Base-by-base conservation (phyloP, 106 monocot species). In the Platanthera guangdongensis region DNA sequence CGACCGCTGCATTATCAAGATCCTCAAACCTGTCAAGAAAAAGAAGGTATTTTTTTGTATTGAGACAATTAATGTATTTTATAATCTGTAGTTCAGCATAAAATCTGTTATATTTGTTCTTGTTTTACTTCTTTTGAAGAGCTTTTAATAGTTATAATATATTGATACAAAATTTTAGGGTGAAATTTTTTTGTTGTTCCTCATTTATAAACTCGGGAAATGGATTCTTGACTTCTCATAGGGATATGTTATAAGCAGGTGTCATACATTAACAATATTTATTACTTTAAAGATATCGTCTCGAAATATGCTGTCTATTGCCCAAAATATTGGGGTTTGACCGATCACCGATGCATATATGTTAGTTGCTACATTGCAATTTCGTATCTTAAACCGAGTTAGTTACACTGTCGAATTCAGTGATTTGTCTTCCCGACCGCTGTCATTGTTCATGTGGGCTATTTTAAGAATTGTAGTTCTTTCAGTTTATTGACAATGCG, bases 11-110 rank as follows among this genome's bases (percentile, higher is more conserved):
- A 81, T 92, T 67, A 88, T 92, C 52, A 92, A 92, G 50, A 92
- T 92, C 67, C 86, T 92, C 21, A 92, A 92, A 80, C 91, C 91
- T 65, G 91, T 92, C 15, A 92, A 92, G 86, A 92, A 92, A 45
- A 92, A 92, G 78, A 92, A 92, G 88, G 91, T 88, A 83, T 9
- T 32, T 5, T 68, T 48, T 46, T 21, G 15, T 71, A 51, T 51
- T 10, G 51, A 22, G 15, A 13, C 19, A 19, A 2, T 7, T 9
- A 8, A 21, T 72, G n/a, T 51, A 15, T 72, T 9, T 72, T 0
- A 72, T 50, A 1, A 21, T 71, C 6, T 72, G 22, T 5, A 72
- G 21, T 72, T 18, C 9, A 6, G 51, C 51, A 72, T 46, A 51
- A 19, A 50, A 32, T 71, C 9, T 52, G 48, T 19, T 14, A 22